Conservation (phyloP, 139 green algal species). For the Tetradesmus obliquus region DNA sequence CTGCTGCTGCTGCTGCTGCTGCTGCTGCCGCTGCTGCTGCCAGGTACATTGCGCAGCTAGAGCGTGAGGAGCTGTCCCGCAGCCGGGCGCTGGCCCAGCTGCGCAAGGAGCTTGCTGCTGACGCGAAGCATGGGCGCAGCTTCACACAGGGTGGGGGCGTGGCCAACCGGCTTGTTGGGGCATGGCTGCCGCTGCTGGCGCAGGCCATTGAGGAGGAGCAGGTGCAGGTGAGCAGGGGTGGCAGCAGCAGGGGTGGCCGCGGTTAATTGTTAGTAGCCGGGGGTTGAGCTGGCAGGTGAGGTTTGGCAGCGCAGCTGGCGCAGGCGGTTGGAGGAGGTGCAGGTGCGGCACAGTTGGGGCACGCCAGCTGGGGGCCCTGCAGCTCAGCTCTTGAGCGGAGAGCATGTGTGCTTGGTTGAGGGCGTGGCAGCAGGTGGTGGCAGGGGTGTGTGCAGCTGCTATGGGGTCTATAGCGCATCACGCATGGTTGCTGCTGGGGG, state of each 20-base stretch:
- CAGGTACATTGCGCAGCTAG: conserved; percentile 13
- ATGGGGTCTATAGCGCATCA: too few species aligned
- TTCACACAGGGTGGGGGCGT: conserved; percentile 1
- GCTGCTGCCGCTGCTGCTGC: background rate
- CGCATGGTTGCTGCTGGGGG: too few species aligned
- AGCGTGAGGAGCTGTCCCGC: background rate
- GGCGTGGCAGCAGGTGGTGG: too few species aligned
- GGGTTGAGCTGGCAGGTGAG: background rate
- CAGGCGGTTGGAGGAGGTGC: background rate
- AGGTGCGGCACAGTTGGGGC: too few species aligned
- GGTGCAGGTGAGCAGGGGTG: conserved; percentile 36
- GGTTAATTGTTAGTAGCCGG: background rate
- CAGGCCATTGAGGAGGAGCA: conserved; percentile 65
- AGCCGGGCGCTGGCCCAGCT: background rate
- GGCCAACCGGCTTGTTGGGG: conserved; percentile 49
- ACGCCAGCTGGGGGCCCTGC: too few species aligned
- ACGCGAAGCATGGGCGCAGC: background rate
- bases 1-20: background rate
- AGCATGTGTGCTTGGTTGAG: too few species aligned
- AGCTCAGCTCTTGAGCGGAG: too few species aligned
- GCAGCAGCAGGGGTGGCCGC: background rate
- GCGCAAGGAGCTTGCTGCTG: background rate
- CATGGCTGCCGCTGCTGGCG: conserved; percentile 59
- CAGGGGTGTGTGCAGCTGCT: too few species aligned
- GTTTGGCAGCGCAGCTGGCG: background rate